Evolutionary conservation across 2,329 filamentous ascomycete species (phyloP), one percentile per base, ranked within the genome.

Genomic region (Penicillium verrucosum): DNA sequence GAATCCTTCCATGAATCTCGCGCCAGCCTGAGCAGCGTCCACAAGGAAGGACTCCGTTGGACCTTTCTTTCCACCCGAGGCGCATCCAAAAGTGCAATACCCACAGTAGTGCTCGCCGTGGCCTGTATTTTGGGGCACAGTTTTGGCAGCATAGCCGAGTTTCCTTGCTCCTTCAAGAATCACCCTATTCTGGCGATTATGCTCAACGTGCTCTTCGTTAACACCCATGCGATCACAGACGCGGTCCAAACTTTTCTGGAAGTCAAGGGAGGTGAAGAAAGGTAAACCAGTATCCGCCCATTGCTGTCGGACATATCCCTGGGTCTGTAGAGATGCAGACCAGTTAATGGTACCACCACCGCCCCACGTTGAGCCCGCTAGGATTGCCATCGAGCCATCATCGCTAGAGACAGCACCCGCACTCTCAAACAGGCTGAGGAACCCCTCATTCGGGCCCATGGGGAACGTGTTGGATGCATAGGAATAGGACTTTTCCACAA

Each of bases 341-440:
- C 92, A 97, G 73, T 97, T 97, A 65, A 96, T 75, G 0, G 90
- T 91, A 6, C 92, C 92, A 54, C 92, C 92, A 41, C 92, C 92
- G 30, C 92, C 92, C 85, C 89, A 96, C 32, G 84, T 84, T 54
- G 85, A 83, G 1, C 89, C 92, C 0, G 88, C 84, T 3, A 89
- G 71, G 12, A 93, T 73, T 16, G 77, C 82, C 32, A 87, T 77
- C 6, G 82, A 81, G 11, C 78, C 77, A 66, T 89, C 82, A 58
- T 88, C 78, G 59, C 80, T 78, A 63, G 80, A 66, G 5, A 82
- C 65, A 18, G 84, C 72, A 8, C 88, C 89, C 23, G 82, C 82
- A 59, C 84, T 85, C 65, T 92, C 89, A 65, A 84, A 94, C 29
- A 96, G 78, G 65, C 89, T 84, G 7, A 80, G 73, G 43, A 78